Conservation (phyloP, 495 filamentous ascomycete species). For the Eremomyces bilateralis region DNA sequence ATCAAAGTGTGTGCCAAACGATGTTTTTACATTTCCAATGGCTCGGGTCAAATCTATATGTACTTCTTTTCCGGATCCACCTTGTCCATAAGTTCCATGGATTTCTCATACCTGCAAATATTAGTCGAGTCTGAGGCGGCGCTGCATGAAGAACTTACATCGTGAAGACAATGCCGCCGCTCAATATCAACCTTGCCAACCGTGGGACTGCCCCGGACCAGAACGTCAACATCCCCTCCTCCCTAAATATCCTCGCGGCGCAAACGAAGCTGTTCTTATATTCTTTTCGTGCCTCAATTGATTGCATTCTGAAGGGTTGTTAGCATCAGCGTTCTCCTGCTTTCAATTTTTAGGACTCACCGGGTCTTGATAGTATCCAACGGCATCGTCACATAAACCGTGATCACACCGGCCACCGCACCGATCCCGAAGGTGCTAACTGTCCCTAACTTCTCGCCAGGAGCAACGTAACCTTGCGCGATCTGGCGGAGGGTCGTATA, state of each 20-base stretch:
- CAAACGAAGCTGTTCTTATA: constrained; percentile 86
- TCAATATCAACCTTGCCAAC: constrained; percentile 58
- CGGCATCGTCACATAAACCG: constrained; percentile 77
- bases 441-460: constrained; percentile 86
- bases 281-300: constrained; percentile 57
- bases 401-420: constrained; percentile 74
- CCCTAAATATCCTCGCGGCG: constrained; percentile 59
- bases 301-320: constrained; percentile 56
- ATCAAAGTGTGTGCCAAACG: no score
- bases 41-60: constrained; percentile 31
- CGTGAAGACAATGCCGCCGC: constrained; percentile 92
- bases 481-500: constrained; percentile 82
- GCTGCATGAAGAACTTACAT: constrained; percentile 33
- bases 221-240: constrained; percentile 76
- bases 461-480: constrained; percentile 77
- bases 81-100: constrained; percentile 66
- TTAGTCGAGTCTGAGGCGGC: constrained; percentile 1
- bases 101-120: constrained; percentile 66
- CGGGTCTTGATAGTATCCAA: constrained; percentile 89
- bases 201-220: constrained; percentile 87
- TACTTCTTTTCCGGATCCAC: constrained; percentile 73
- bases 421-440: constrained; percentile 79
- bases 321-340: no score
- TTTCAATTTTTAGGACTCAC: constrained; percentile 22
- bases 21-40: no score